Evolutionary conservation across 176 grass and related monocot genomes (phyloP), one percentile per base, ranked within the genome.

Genomic region (Cenchrus purpureus): DNA sequence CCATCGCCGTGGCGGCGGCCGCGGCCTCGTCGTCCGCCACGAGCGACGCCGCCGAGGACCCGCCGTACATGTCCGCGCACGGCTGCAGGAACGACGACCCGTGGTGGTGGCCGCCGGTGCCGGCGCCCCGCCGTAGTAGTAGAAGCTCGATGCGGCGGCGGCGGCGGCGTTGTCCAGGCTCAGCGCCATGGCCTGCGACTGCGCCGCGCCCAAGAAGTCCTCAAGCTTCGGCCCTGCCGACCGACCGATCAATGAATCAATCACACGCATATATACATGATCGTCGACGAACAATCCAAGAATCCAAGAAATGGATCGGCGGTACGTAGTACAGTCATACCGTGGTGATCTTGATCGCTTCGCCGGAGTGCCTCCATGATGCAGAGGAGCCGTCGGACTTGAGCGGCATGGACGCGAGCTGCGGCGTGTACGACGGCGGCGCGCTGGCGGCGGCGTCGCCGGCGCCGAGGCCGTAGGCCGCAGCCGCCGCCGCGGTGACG

Each of bases 381-480:
- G 90, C 97, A 96, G 72, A 99, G 97, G 97, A 96, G 25, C 97
- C 94, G 45, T 99, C 94, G 25, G 97, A 99, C 71, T 96, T 96
- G 84, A 99, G 91, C 14, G 97, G 97, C 90, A 99, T 99, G 84
- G 97, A 96, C 40, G 94, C 89, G 54, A 99, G 80, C 88, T 99
- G 97, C 51, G 97, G 80, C 67, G 80, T 46, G 80, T 82, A n/a
- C n/a, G n/a, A n/a, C n/a, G n/a, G n/a, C 37, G 45, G 69, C 69
- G 31, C 58, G 60, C 20, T 61, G 68, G 71, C 85, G 46, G 78
- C 72, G 3, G 66, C 83, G 65, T 86, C 83, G 72, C 83, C 68
- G 61, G 28, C 45, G 31, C 12, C 81, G 46, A 87, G 62, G 22
- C 81, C 82, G 34, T 84, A 91, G 68, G 82, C 75, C 20, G 86